Conservation (phyloP, 169 alveolate species). For the Plasmodium cynomolgi region DNA sequence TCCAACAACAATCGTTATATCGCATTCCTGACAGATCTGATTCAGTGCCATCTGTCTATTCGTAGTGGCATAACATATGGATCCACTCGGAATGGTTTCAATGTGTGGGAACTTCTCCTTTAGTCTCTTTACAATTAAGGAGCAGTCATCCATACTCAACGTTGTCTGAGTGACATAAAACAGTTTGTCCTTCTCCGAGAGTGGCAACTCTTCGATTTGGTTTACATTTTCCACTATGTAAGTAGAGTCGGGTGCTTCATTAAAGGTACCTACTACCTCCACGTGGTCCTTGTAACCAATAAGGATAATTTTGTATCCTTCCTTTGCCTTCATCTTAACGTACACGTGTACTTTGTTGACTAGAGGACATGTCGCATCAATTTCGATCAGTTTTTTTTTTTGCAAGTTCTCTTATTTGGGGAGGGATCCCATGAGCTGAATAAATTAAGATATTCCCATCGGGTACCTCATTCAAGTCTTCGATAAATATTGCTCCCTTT, state of each 20-base stretch:
- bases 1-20: slow-evolving; percentile 85
- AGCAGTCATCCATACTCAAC: slow-evolving; percentile 87
- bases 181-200: slow-evolving; percentile 73
- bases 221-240: slow-evolving; percentile 83
- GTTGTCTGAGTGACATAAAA: slow-evolving; percentile 90
- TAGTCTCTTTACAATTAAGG: slow-evolving; percentile 79
- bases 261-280: slow-evolving; percentile 86
- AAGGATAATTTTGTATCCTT: slow-evolving; percentile 85
- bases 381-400: slow-evolving; percentile 78
- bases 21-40: slow-evolving; percentile 75
- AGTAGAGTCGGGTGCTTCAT: slow-evolving; percentile 88
- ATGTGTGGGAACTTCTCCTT: slow-evolving; percentile 79
- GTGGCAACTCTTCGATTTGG: slow-evolving; percentile 80
- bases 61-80: slow-evolving; percentile 90
- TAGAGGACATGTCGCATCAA: slow-evolving; percentile 91
- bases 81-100: slow-evolving; percentile 88
- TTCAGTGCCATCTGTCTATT: slow-evolving; percentile 87
- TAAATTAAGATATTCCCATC: slow-evolving; percentile 79
- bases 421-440: slow-evolving; percentile 91
- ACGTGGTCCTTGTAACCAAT: slow-evolving; percentile 90
- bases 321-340: slow-evolving; percentile 86
- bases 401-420: slow-evolving; percentile 83
- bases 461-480: slow-evolving; percentile 85
- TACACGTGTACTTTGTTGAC: slow-evolving; percentile 90
- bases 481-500: slow-evolving; percentile 88